Evolutionary conservation across 108 stramenopile species (phyloP).

Genomic region (Nitzschia putrida): DNA sequence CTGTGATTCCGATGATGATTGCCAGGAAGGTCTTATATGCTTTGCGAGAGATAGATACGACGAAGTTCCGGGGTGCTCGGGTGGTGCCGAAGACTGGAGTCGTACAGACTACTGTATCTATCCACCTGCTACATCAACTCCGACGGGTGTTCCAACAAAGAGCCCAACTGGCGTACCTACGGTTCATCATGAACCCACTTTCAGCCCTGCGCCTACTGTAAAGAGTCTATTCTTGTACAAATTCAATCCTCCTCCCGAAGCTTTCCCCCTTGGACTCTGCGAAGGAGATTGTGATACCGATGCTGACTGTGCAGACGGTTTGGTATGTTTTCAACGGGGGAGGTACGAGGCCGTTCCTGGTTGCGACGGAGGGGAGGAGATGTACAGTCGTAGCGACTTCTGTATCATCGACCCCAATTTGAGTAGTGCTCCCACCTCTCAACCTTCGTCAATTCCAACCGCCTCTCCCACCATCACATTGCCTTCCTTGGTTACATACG

Average conservation of each 20-base stretch:
- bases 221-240: not conserved
- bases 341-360: conserved; percentile 32
- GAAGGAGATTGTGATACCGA: conserved; percentile 53
- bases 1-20: conserved; percentile 47
- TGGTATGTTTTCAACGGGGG: conserved; percentile 42
- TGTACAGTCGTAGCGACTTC: conserved; percentile 6
- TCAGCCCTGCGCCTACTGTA: not conserved
- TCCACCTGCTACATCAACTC: not conserved
- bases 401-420: conserved; percentile 9
- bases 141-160: not conserved
- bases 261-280: conserved; percentile 40
- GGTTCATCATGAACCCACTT: not conserved
- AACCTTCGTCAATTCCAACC: not conserved
- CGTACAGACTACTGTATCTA: conserved; percentile 37
- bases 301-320: conserved; percentile 35
- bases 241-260: not conserved
- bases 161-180: not conserved
- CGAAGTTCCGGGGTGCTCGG: conserved; percentile 39
- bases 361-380: conserved; percentile 12
- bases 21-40: conserved; percentile 36
- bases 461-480: not conserved
- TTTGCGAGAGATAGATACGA: conserved; percentile 27
- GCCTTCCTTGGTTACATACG: not conserved
- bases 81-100: conserved; percentile 28
- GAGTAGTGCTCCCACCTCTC: too few species aligned